Evolutionary conservation across 2,329 filamentous ascomycete species (phyloP), one percentile per base, ranked within the genome.

Genomic region (Fusarium sp.): DNA sequence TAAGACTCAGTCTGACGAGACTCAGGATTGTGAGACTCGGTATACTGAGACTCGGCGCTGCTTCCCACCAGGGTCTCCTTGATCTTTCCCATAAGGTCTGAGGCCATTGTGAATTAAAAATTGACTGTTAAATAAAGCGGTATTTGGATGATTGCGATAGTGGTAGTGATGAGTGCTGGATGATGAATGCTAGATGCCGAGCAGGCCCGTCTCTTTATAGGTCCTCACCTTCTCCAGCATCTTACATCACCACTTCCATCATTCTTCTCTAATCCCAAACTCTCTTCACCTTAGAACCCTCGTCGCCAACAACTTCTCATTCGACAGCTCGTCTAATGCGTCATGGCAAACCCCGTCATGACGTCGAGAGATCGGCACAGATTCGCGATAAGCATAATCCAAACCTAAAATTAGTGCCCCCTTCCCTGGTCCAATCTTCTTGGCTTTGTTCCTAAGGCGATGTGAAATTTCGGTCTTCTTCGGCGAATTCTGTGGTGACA

Each of bases 371-470:
- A 66, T 62, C 63, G 56, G 29, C 49, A n/a, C 33, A 17, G 48
- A 43, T 49, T 33, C 50, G 41, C 49, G 66, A 69, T 69, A 69
- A 69, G 67, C 67, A 69, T 69, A 69, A 39, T 61, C 43, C 14
- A 52, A 67, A 53, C 50, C 63, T 67, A 64, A 69, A 53, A 33
- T 53, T 53, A 43, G 36, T 31, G 35, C 42, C 21, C 25, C 21
- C 27, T 51, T 50, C 40, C 14, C 55, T 35, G 37, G 53, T 27
- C 14, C 21, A 52, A 15, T 4, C 10, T 31, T 23, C 18, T 49
- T 45, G 43, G 46, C 27, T 45, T 33, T 59, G 62, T 64, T 41
- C 48, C 52, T 59, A 39, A n/a, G 40, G 43, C 21, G 36, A 23
- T 27, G 9, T 2, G 11, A 13, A 20, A n/a, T n/a, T 41, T 51